Percentiles rank a stretch among this genome's conserved stretches.
These are phyloP conservation scores for Ophiocordyceps australis DNA, from an alignment of 2,329 filamentous ascomycete species.

Conservation along the genomic window DNA sequence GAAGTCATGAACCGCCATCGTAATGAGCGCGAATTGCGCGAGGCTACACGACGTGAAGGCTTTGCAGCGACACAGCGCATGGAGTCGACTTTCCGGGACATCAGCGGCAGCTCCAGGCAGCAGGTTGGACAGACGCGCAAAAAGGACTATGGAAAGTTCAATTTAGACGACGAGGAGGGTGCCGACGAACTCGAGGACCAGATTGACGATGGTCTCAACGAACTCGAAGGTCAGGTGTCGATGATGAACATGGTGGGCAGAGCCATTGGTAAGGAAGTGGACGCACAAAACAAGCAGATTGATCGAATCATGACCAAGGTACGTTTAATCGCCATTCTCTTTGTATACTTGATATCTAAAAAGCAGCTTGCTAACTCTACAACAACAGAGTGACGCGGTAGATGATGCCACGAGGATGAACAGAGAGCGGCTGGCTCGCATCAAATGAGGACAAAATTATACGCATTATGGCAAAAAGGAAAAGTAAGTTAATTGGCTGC, in stretches of 20 bases:
- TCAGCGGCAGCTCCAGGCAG: slow-evolving; percentile 11
- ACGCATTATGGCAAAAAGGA: too few relatives aligned
- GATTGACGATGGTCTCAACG: slow-evolving; percentile 41
- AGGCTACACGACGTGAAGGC: slow-evolving; percentile 36
- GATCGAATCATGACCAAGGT: slow-evolving; percentile 66
- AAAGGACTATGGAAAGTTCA: slow-evolving; percentile 42
- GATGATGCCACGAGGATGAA: slow-evolving; percentile 71
- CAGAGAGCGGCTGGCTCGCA: slow-evolving; percentile 49
- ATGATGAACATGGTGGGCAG: slow-evolving; percentile 56
- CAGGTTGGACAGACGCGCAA: slow-evolving; percentile 14
- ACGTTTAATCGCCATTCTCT: slow-evolving; percentile 8
- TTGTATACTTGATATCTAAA: neutral
- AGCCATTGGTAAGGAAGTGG: slow-evolving; percentile 59
- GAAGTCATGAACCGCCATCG: slow-evolving; percentile 52
- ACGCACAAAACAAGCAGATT: slow-evolving; percentile 58
- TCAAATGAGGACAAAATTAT: slow-evolving; percentile 21
- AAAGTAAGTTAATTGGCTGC: too few relatives aligned
- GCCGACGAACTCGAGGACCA: slow-evolving; percentile 24
- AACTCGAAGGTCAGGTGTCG: slow-evolving; percentile 52
- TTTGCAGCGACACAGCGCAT: slow-evolving; percentile 33
- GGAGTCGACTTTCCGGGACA: slow-evolving; percentile 28
- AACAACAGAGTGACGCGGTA: slow-evolving; percentile 57
- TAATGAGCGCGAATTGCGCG: slow-evolving; percentile 44
- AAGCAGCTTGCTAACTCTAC: slow-evolving; percentile 9
- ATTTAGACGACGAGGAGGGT: slow-evolving; percentile 54